These are phyloP conservation scores for Wallacemonas rigidus DNA, from an alignment of 208 protist species.

Conservation along the genomic window DNA sequence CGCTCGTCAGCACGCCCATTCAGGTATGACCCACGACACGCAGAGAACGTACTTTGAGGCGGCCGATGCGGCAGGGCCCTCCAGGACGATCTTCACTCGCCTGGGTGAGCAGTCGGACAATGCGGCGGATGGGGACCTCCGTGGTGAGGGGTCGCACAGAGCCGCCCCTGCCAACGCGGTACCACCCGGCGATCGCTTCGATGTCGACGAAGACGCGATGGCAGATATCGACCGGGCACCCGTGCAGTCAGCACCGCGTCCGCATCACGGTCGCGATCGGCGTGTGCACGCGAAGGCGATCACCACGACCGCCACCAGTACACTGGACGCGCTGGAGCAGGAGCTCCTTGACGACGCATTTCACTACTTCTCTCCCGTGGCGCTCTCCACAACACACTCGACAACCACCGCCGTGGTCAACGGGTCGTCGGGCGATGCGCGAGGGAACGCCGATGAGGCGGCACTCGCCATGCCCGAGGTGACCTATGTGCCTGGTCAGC, in stretches of 20 bases:
- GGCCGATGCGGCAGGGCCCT: no score
- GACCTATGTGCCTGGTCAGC: conserved; percentile 82
- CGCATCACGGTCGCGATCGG: background rate
- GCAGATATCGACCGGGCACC: background rate
- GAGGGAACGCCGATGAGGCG: conserved; percentile 4
- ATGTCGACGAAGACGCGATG: conserved; percentile 6
- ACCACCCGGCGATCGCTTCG: background rate
- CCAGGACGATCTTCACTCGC: no score
- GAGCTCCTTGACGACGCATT: conserved; percentile 84
- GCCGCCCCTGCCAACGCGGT: no score
- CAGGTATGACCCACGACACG: background rate
- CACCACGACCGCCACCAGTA: background rate
- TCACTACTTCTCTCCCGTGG: conserved; percentile 58
- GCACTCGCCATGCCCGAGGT: conserved; percentile 16
- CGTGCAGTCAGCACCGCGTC: background rate
- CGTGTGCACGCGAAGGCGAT: background rate
- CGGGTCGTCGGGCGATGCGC: background rate
- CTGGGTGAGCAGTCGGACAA: no score
- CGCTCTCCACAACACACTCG: background rate
- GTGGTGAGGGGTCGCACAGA: no score
- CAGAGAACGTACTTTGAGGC: no score
- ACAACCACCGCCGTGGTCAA: background rate
- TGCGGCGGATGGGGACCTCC: no score
- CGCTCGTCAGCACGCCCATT: background rate
- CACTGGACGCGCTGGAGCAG: conserved; percentile 58